A percentile compares a stretch with the other conserved stretches of the same genome.
phyloP scores from a whole-genome alignment of 1,284 basidiomycete species.

The Apiotrichum sp. region DNA sequence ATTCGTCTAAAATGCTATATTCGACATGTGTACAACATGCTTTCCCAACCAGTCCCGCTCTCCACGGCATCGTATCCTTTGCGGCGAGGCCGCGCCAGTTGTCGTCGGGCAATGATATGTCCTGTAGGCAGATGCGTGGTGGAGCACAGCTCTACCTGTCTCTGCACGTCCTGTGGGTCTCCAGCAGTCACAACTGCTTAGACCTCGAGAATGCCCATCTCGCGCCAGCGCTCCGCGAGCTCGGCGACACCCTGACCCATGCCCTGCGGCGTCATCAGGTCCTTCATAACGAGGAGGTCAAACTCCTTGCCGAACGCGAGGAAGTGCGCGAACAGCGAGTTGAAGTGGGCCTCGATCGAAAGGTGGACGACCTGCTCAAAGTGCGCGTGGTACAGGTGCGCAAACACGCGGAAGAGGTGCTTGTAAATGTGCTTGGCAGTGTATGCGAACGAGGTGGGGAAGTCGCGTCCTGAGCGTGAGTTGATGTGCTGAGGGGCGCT shows the following conservation, averaged over 20 bases:
- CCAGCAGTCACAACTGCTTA: conserved; percentile 6
- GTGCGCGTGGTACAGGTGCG: conserved; percentile 95
- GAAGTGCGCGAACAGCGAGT: conserved; percentile 96
- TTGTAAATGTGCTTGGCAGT: conserved; percentile 96
- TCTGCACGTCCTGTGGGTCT: too few species aligned
- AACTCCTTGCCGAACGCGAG: conserved; percentile 78
- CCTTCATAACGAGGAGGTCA: conserved; percentile 81
- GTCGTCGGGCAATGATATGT: too few species aligned
- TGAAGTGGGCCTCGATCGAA: conserved; percentile 92
- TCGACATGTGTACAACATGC: conserved; percentile 8
- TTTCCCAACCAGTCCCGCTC: not conserved
- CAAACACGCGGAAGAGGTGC: conserved; percentile 93
- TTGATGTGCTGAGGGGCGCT: not conserved
- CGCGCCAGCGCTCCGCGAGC: conserved; percentile 84
- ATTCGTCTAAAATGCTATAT: conserved; percentile 6
- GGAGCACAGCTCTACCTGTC: too few species aligned
- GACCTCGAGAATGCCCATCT: conserved; percentile 64
- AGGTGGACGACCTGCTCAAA: conserved; percentile 86
- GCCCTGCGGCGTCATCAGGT: conserved; percentile 51
- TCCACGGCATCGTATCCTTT: not conserved
- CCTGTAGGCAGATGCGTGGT: too few species aligned
- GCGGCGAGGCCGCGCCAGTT: too few species aligned
- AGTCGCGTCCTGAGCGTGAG: conserved; percentile 66
- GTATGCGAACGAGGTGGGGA: conserved; percentile 79
- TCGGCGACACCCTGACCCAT: conserved; percentile 58